Base-by-base conservation (phyloP, 106 monocot genomes). In the Apostasia shenzhenica region DNA sequence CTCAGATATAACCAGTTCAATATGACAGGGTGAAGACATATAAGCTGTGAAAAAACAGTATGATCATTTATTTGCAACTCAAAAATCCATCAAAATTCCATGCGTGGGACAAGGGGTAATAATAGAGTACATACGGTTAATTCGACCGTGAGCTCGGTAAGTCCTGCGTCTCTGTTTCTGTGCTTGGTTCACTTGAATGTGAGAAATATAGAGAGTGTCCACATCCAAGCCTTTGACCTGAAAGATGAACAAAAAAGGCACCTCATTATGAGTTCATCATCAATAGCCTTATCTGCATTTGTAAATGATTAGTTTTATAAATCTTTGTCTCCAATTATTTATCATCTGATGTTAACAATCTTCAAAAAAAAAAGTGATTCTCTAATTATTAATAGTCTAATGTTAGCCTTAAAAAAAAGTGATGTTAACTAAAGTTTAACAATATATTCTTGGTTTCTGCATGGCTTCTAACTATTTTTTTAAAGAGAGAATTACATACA, bases 21-120 rank as follows among this genome's bases (percentile, higher is more conserved):
- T 86, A n/a, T 90, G 86, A 57, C 90, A 90, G 1, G 85, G 90
- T 59, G 85, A 86, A 1, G 90, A 86, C 86, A 90, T 90, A 46
- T 83, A 90, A 59, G 90, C 86, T 90, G 76, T 39, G 39, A 78
- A 48, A 72, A 5, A 45, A 53, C 14, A 50, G 41, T 1, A n/a
- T 13, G 12, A 37, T 4, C 12, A n/a, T 42, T 11, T 7, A 42
- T 0, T 50, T 0, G 52, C 41, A 41, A 70, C 6, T n/a, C 5
- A 41, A 14, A 6, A 70, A 46, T 1, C 39, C 13, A 41, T 6
- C 12, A 37, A 10, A 70, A 8, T 50, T 50, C 6, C 50, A 50
- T 4, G 8, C 4, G 8, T 7, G 44, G 4, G 48, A n/a, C 13
- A 3, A 50, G 6, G 2, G 3, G 5, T 53, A 1, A 42, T 6